These are phyloP conservation scores for Alternaria solani DNA, from an alignment of 2,329 filamentous ascomycete genomes.

Conservation along the genomic window DNA sequence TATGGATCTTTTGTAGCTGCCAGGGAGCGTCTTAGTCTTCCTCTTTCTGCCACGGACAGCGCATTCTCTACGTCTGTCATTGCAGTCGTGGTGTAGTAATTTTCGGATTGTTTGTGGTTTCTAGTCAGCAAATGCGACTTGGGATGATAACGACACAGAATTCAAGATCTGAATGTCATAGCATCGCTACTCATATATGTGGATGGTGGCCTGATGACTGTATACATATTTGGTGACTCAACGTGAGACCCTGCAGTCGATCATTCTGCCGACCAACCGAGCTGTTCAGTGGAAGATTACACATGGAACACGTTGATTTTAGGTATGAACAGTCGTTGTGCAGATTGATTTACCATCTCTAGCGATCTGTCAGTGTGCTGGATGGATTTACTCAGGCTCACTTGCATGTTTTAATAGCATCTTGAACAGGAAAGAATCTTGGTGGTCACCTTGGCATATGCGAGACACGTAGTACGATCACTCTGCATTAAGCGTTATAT, in stretches of 20 bases:
- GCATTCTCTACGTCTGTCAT: conserved; percentile 22
- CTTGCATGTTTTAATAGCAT: background rate
- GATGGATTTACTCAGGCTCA: background rate
- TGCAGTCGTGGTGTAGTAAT: background rate
- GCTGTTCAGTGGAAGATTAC: background rate
- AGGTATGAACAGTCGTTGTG: background rate
- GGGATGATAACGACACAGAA: background rate
- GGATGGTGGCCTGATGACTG: background rate
- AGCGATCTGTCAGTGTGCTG: background rate
- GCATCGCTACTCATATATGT: background rate
- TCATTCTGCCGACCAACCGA: conserved; percentile 15
- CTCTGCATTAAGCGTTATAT: background rate
- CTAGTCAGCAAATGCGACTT: background rate
- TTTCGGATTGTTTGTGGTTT: background rate
- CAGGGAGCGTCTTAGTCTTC: conserved; percentile 5
- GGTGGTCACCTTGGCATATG: background rate
- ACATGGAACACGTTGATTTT: background rate
- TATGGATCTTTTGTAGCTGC: conserved; percentile 12
- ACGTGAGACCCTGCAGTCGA: background rate
- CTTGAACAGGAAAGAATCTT: background rate
- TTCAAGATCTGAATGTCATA: background rate
- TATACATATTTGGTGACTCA: background rate
- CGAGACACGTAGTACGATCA: background rate
- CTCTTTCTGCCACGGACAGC: conserved; percentile 13
- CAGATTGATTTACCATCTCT: background rate